Evolutionary conservation across 2,329 filamentous ascomycete genomes (phyloP), one percentile per base, ranked within the genome.

Genomic region (Pseudogymnoascus verrucosus): DNA sequence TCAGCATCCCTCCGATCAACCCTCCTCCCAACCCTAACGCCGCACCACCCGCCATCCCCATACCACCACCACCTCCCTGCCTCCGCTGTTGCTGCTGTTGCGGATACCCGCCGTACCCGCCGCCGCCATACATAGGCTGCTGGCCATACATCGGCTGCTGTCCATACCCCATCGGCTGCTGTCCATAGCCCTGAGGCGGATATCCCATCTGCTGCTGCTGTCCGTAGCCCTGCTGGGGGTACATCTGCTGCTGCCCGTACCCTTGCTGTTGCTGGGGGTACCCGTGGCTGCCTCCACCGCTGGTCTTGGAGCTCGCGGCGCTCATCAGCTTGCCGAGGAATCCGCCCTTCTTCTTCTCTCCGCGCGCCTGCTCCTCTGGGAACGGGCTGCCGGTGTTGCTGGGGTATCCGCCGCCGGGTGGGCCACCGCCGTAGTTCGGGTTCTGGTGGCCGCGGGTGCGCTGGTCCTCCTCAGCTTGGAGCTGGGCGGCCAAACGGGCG

Each of bases 401-500:
- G 14, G 26, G 37, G 10, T 62, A 62, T 62, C 60, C 67, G 44
- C 67, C 70, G 71, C 70, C 69, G 69, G 75, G 61, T 65, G 72
- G 69, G 47, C 67, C 69, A 26, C 64, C 64, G 62, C 65, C 10
- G 67, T 65, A 40, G 62, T 67, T 8, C 65, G 60, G 12, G 65
- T 68, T 36, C 40, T 62, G 5, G 62, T 62, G 5, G 62, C 34
- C 61, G 69, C 69, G 67, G 14, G 80, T 81, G 51, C 85, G 83
- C 5, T 85, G 84, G 67, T 96, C 83, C 75, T 96, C 92, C 75
- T 96, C 90, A 51, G 89, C 89, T 74, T 96, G 93, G 44, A 96
- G 79, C 71, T 86, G 84, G 42, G 89, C 83, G 6, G 93, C 92
- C 8, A 93, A 78, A 26, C 82, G 82, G 65, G 89, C 91, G 72